Base-by-base conservation (phyloP, 2,329 filamentous ascomycete genomes). In the Nemania abortiva region DNA sequence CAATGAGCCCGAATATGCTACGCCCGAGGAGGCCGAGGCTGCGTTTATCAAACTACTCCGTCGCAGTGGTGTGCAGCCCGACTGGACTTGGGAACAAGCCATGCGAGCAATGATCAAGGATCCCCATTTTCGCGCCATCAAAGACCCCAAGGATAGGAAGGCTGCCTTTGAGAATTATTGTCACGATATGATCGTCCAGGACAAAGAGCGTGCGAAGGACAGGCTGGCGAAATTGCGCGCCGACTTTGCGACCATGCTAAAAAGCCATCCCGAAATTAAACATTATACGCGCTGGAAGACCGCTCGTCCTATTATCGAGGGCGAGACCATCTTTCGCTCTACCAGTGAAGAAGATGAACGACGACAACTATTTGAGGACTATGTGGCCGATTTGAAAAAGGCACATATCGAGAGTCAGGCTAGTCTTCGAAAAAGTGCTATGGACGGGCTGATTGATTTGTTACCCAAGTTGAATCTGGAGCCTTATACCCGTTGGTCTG, bases 241-340 rank as follows among this genome's bases (percentile, higher is more conserved):
- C 81, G 96, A 98, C 85, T 99, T 99, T 81, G 92, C 92, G 74
- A 95, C 91, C 64, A 99, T 99, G 96, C 88, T 99, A 74, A 94
- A 92, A 82, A 95, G 94, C 73, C 95, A 99, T 80, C 94, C 95
- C 70, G 96, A 99, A 81, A 98, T 99, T 81, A 96, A 95, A 81
- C 90, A 98, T 80, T 98, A 97, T 81, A 98, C 95, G 50, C 92
- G 94, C 70, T 99, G 96, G 96, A 97, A 94, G 87, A 98, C 94
- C 18, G 96, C 95, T 62, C 91, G 93, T 58, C 94, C 94, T 10
- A 97, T 98, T 72, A 94, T 99, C 71, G 94, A 98, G 81, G 92
- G 92, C 58, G 96, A 99, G 84, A 96, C 94, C 56, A 96, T 97
- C 68, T 99, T 98, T 84, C 91, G 94, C 75, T 95, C 94, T 34